phyloP scores from a whole-genome alignment of 202 grass and related monocot species.

The Elaeis oleifera region DNA sequence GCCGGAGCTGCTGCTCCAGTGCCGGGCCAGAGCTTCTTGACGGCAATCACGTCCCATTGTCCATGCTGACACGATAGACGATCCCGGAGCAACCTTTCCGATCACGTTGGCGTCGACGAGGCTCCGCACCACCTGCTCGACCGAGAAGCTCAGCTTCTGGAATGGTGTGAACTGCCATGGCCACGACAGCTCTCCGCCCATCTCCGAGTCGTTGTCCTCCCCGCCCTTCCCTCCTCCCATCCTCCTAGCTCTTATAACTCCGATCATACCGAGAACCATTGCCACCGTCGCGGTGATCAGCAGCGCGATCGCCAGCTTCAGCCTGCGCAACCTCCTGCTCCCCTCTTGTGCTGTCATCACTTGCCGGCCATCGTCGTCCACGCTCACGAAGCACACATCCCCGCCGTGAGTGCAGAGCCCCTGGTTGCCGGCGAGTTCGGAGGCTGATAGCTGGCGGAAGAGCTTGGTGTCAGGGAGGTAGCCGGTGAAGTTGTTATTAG shows the following conservation, averaged over 20 bases:
- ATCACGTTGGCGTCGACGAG: constrained; percentile 78
- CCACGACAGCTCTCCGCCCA: constrained; percentile 57
- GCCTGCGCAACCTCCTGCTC: constrained; percentile 41
- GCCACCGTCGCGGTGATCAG: constrained; percentile 79
- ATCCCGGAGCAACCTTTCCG: constrained; percentile 80
- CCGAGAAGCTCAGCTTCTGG: constrained; percentile 88
- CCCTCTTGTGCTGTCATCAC: constrained; percentile 26
- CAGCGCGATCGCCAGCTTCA: constrained; percentile 79
- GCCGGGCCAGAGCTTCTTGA: constrained; percentile 85
- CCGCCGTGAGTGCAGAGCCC: constrained; percentile 80
- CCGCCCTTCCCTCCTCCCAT: constrained; percentile 25
- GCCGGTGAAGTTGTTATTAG: constrained; percentile 87
- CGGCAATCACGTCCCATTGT: constrained; percentile 89
- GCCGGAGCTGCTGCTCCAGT: not conserved
- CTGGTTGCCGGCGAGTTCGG: constrained; percentile 48
- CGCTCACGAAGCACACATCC: constrained; percentile 72
- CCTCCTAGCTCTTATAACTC: constrained; percentile 45
- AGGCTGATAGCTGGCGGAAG: constrained; percentile 66
- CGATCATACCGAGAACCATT: constrained; percentile 78
- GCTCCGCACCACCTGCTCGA: constrained; percentile 76
- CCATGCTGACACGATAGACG: constrained; percentile 78
- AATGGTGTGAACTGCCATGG: constrained; percentile 98
- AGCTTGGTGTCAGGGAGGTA: constrained; percentile 94
- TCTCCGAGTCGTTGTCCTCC: constrained; percentile 27
- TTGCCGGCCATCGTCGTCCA: constrained; percentile 40